phyloP scores from a whole-genome alignment of 2,329 filamentous ascomycete genomes.

The Pseudocercospora crystallina region DNA sequence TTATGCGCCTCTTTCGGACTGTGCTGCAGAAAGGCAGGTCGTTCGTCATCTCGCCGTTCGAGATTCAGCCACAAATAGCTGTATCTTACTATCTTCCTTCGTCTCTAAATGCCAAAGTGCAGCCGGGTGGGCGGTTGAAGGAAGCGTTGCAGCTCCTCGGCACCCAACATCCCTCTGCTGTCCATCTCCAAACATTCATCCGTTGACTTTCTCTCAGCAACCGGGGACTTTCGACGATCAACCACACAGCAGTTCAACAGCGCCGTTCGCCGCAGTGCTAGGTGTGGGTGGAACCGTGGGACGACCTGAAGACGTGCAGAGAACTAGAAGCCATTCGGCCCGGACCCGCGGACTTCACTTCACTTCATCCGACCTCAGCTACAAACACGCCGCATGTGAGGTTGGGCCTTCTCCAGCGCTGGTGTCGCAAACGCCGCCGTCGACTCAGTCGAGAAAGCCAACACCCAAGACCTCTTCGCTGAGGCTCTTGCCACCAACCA shows the following conservation, averaged over 20 bases:
- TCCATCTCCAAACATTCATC: background rate
- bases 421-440: too few species aligned
- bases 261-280: too few species aligned
- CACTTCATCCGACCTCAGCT: too few species aligned
- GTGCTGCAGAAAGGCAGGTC: background rate
- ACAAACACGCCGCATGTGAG: too few species aligned
- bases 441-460: too few species aligned
- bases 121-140: background rate
- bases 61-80: conserved; percentile 8
- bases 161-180: background rate
- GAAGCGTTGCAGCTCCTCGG: background rate
- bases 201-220: background rate
- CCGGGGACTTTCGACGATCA: background rate
- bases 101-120: background rate
- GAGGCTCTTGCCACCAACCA: background rate
- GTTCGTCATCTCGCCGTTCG: conserved; percentile 7
- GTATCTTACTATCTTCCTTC: background rate
- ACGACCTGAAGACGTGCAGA: too few species aligned
- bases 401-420: too few species aligned
- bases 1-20: too few species aligned
- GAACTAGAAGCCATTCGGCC: too few species aligned
- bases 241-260: background rate
- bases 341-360: too few species aligned
- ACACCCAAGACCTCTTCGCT: conserved; percentile 3
- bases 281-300: too few species aligned